These are phyloP conservation scores for Arthrobotrys iridis DNA, from an alignment of 2,329 filamentous ascomycete species.

Conservation along the genomic window DNA sequence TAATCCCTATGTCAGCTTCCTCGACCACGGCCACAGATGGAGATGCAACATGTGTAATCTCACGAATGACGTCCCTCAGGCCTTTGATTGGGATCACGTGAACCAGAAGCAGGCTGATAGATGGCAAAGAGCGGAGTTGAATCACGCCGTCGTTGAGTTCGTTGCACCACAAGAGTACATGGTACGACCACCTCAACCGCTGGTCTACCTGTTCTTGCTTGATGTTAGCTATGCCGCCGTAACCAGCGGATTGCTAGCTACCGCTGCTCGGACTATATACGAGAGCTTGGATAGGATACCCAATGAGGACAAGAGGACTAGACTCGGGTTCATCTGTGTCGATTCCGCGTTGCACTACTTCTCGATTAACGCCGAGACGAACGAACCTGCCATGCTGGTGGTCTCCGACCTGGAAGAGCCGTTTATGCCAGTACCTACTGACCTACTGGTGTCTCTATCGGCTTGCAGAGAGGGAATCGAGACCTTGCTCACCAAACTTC, in stretches of 20 bases:
- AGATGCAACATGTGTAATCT: conserved; percentile 99
- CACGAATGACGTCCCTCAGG: conserved; percentile 98
- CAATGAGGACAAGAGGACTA: conserved; percentile 92
- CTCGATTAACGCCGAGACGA: conserved; percentile 86
- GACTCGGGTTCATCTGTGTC: conserved; percentile 93
- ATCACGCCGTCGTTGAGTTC: conserved; percentile 96
- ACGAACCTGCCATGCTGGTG: conserved; percentile 90
- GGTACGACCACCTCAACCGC: conserved; percentile 93
- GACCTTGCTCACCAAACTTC: conserved; percentile 86
- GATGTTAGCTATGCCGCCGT: conserved; percentile 93
- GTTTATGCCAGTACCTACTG: conserved; percentile 91
- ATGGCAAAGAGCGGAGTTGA: conserved; percentile 91
- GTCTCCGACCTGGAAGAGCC: conserved; percentile 96
- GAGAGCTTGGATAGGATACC: conserved; percentile 97
- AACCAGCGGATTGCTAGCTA: conserved; percentile 88
- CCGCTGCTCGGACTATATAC: conserved; percentile 88
- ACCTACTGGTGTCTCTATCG: conserved; percentile 86
- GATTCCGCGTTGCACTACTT: conserved; percentile 97
- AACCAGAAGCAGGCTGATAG: conserved; percentile 90
- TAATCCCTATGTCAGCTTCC: conserved; percentile 94
- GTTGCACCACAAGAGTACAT: conserved; percentile 99
- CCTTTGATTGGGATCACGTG: conserved; percentile 96
- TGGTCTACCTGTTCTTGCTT: conserved; percentile 95
- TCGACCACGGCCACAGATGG: conserved; percentile 97
- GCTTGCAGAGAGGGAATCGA: conserved; percentile 93